Conservation (phyloP, 1,284 basidiomycete species). For the Rhodotorula sp. region DNA sequence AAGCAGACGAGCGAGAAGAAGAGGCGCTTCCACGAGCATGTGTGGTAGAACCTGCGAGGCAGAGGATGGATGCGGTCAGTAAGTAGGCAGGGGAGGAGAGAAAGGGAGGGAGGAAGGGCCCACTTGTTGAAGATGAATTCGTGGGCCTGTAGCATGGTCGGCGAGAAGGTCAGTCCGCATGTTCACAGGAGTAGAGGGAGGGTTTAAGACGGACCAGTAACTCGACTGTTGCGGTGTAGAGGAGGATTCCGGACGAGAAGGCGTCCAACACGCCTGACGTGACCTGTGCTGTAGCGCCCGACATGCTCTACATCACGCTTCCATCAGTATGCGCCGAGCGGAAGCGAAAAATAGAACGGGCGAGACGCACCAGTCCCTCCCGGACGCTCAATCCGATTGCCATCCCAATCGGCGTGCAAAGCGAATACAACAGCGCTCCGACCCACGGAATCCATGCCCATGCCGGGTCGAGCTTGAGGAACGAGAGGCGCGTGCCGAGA, state of each 20-base stretch:
- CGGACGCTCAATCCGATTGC: slow-evolving; percentile 80
- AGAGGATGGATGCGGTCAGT: not conserved
- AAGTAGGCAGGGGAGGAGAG: not conserved
- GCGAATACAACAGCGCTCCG: slow-evolving; percentile 68
- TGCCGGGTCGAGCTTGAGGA: slow-evolving; percentile 61
- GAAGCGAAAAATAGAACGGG: slow-evolving; percentile 37
- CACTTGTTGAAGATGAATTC: slow-evolving; percentile 62
- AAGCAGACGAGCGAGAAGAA: slow-evolving; percentile 46
- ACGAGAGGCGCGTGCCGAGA: slow-evolving; percentile 73
- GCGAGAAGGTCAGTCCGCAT: not conserved
- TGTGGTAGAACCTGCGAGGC: slow-evolving; percentile 13
- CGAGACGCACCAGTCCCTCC: slow-evolving; percentile 20
- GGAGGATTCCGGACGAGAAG: slow-evolving; percentile 68
- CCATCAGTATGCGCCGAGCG: not conserved
- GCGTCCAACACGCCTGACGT: slow-evolving; percentile 82
- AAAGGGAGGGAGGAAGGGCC: too few relatives aligned
- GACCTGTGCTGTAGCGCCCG: slow-evolving; percentile 65
- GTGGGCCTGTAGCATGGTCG: not conserved
- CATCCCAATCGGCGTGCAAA: slow-evolving; percentile 82
- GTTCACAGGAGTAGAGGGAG: not conserved
- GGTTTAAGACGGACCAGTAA: slow-evolving; percentile 63
- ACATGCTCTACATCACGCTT: slow-evolving; percentile 52
- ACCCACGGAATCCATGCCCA: slow-evolving; percentile 64
- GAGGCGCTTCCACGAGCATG: slow-evolving; percentile 24
- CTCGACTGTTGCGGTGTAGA: slow-evolving; percentile 48